A percentile compares a stretch with the other conserved stretches of the same genome.
Conservation (phyloP, 768 basidiomycete species). For the Epithele typhae region DNA sequence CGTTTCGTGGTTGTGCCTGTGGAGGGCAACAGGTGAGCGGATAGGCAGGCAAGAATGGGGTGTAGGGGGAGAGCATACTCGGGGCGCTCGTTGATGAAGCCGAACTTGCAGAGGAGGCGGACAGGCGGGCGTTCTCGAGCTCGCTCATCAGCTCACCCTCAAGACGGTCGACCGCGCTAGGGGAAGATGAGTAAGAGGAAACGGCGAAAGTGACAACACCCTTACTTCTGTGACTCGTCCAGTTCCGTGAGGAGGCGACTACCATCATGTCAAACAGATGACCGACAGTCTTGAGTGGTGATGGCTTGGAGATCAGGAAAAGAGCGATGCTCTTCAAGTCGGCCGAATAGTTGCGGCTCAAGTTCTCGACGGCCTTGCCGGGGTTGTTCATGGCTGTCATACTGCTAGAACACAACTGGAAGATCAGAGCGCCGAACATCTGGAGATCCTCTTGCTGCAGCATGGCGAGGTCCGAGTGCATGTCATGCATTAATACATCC, state of each 20-base stretch:
- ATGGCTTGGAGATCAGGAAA: slow-evolving; percentile 72
- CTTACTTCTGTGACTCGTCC: slow-evolving; percentile 78
- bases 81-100: slow-evolving; percentile 98
- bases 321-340: slow-evolving; percentile 81
- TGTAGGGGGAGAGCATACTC: slow-evolving; percentile 56
- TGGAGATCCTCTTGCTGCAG: slow-evolving; percentile 87
- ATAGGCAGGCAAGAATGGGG: background rate
- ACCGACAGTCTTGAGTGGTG: slow-evolving; percentile 65
- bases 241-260: slow-evolving; percentile 71
- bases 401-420: slow-evolving; percentile 73
- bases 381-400: slow-evolving; percentile 55
- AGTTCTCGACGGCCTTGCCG: slow-evolving; percentile 67
- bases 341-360: slow-evolving; percentile 67
- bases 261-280: slow-evolving; percentile 75
- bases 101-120: slow-evolving; percentile 86
- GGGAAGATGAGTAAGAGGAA: background rate
- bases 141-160: slow-evolving; percentile 85
- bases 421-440: slow-evolving; percentile 81
- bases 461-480: slow-evolving; percentile 44
- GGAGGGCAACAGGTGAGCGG: background rate
- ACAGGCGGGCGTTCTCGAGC: slow-evolving; percentile 93
- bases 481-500: slow-evolving; percentile 79
- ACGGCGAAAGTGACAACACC: slow-evolving; percentile 3
- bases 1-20: slow-evolving; percentile 62
- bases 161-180: slow-evolving; percentile 73